Percentiles rank a stretch among this genome's conserved stretches.
These are phyloP conservation scores for Metschnikowia noctiluminum DNA, from an alignment of 805 yeast species.

Conservation along the genomic window DNA sequence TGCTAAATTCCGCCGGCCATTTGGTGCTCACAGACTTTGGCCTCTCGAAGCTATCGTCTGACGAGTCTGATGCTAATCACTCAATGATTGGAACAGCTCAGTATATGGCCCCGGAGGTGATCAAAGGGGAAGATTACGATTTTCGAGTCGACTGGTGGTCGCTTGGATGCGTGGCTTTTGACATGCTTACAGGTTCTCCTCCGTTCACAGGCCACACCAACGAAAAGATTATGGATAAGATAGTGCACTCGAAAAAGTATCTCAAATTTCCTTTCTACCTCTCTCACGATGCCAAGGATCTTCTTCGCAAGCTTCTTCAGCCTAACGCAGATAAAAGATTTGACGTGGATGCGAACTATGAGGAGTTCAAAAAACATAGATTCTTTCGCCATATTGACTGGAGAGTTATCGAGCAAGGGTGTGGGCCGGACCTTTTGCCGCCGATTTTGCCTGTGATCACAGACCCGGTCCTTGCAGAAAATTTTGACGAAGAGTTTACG, in stretches of 20 bases:
- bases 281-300: conserved; percentile 76
- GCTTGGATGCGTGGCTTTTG: conserved; percentile 75
- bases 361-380: conserved; percentile 55
- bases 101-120: conserved; percentile 87
- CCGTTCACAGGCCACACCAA: conserved; percentile 85
- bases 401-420: conserved; percentile 51
- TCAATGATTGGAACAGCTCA: conserved; percentile 76
- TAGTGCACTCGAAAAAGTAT: conserved; percentile 55
- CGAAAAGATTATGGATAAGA: conserved; percentile 71
- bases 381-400: conserved; percentile 78
- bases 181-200: conserved; percentile 80
- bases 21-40: conserved; percentile 46
- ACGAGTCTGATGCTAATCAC: conserved; percentile 38
- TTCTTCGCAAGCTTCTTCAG: conserved; percentile 60
- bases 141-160: conserved; percentile 92
- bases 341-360: conserved; percentile 51
- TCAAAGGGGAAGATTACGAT: conserved; percentile 73
- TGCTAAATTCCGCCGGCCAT: conserved; percentile 39
- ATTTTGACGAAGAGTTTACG: conserved; percentile 79
- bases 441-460: conserved; percentile 84
- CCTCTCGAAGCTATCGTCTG: conserved; percentile 36
- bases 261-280: conserved; percentile 70
- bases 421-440: conserved; percentile 46
- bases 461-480: conserved; percentile 79
- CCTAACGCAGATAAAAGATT: conserved; percentile 66